Evolutionary conservation across 2,329 filamentous ascomycete species (phyloP).

Genomic region (Ophiostoma ulmi): DNA sequence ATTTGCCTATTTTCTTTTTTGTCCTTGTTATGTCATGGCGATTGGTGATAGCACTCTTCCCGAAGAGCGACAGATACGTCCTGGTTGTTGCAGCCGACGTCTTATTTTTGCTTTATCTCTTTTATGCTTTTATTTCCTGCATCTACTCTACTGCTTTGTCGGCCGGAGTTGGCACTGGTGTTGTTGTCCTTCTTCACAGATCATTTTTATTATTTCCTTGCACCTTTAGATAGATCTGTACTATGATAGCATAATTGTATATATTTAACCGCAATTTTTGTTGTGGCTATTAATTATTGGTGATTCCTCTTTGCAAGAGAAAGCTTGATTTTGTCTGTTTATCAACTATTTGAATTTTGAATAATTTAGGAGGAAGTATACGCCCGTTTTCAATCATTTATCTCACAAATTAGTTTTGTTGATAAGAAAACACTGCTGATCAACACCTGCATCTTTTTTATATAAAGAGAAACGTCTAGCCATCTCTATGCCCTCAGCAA

Average conservation of each 20-base stretch:
- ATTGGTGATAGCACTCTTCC: neutral
- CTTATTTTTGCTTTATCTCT: neutral
- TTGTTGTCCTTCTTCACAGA: neutral
- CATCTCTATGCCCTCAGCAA: slow-evolving; percentile 73
- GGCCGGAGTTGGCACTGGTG: neutral
- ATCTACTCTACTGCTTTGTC: neutral
- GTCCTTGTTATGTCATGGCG: neutral
- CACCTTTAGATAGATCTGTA: neutral
- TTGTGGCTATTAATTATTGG: no score
- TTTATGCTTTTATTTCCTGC: neutral
- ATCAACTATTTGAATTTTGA: no score
- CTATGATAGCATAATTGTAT: slow-evolving; percentile 11
- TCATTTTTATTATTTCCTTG: neutral
- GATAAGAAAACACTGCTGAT: no score
- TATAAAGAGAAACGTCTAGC: slow-evolving; percentile 48
- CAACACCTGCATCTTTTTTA: neutral
- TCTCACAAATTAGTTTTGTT: no score
- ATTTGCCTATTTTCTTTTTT: neutral
- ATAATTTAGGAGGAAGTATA: no score
- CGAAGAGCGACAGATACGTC: neutral
- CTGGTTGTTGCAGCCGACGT: neutral
- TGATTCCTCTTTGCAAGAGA: no score
- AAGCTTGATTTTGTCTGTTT: no score
- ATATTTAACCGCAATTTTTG: neutral
- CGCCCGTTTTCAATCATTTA: no score